Conservation (phyloP, 257 asterid species). For the Handroanthus guayacan region DNA sequence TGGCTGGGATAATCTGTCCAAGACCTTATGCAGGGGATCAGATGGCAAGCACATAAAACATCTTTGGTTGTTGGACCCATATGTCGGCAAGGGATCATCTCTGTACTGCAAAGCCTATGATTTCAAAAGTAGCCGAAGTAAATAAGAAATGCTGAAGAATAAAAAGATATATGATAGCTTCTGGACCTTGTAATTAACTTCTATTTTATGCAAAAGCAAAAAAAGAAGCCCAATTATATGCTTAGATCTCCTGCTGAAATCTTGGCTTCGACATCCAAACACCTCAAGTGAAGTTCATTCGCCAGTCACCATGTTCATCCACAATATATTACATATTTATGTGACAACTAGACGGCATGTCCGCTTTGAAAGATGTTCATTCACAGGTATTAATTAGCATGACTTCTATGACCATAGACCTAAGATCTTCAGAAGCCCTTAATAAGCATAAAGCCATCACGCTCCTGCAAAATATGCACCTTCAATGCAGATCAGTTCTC, state of each 20-base stretch:
- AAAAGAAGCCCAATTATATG: neutral
- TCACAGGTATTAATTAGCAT: neutral
- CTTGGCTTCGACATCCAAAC: too few relatives aligned
- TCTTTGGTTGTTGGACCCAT: conserved; percentile 67
- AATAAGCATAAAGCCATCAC: too few relatives aligned
- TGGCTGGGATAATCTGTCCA: conserved; percentile 92
- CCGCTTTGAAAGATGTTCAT: neutral
- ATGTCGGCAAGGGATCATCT: conserved; percentile 73
- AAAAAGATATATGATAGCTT: neutral
- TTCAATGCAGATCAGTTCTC: too few relatives aligned
- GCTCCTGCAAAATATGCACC: too few relatives aligned
- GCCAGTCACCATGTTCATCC: neutral
- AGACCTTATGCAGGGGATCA: conserved; percentile 78
- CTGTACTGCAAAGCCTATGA: conserved; percentile 89
- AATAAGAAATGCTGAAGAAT: conserved; percentile 8
- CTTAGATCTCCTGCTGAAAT: neutral
- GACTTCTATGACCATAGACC: too few relatives aligned
- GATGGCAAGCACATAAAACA: conserved; percentile 93
- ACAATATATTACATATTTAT: neutral
- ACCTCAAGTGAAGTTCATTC: too few relatives aligned
- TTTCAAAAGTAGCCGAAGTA: conserved; percentile 7
- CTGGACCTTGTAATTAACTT: neutral
- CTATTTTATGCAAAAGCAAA: neutral
- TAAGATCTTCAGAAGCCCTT: too few relatives aligned
- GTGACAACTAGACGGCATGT: neutral